Base-by-base conservation (phyloP, 2,329 filamentous ascomycete genomes). In the Fusarium drepaniforme region DNA sequence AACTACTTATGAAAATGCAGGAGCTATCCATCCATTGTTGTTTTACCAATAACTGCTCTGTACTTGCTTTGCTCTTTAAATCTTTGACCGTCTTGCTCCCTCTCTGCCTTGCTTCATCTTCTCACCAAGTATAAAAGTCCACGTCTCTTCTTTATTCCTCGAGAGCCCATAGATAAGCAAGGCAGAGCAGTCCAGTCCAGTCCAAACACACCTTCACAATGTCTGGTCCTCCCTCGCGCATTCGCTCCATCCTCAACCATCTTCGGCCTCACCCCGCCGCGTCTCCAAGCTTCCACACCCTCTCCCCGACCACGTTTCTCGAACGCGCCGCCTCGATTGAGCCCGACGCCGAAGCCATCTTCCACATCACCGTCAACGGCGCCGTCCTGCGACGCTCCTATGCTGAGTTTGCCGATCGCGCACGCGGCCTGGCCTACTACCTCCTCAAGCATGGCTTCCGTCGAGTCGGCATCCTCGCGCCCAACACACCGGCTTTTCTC, bases 401-500 rank as follows among this genome's bases (percentile, higher is more conserved):
- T 81, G 86, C 88, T 68, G 93, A 97, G 79, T 91, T 95, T 69
- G 94, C 97, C 18, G 94, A 98, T 80, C 94, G 97, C 51, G 94
- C 96, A 4, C 87, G 94, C 49, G 97, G 96, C 1, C 86, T 99
- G 21, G 96, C 95, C 16, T 98, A 97, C 84, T 98, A 93, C 82
- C 82, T 99, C 67, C 90, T 90, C 77, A 94, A 94, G 82, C 90
- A 94, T 80, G 88, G 90, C 6, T 91, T 91, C 79, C 93, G 91
- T 79, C 89, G 94, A 70, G 93, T 98, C 8, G 97, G 97, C 8
- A 92, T 99, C 58, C 87, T 99, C 13, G 92, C 92, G 11, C 94
- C 97, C 4, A 99, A 99, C 82, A 99, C 97, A 1, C 97, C 97
- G 0, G 96, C 96, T 0, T 98, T 98, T 79, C 87, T 99, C 33